These are phyloP conservation scores for Debaryomycetaceae sp. DNA, from an alignment of 1,139 yeast genomes.

Conservation along the genomic window DNA sequence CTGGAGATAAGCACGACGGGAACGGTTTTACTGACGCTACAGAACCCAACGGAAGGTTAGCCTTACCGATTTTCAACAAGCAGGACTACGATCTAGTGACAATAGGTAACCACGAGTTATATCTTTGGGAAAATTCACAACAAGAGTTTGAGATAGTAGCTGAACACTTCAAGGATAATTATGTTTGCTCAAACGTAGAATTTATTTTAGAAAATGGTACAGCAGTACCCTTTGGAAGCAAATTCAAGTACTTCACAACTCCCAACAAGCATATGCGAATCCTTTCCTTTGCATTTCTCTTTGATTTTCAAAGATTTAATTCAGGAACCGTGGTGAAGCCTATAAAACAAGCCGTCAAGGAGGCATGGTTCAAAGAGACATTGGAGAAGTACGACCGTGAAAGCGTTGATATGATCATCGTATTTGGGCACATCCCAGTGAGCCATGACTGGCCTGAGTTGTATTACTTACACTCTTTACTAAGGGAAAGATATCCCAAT, in stretches of 20 bases:
- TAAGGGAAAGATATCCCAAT: slow-evolving; percentile 59
- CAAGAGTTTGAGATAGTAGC: slow-evolving; percentile 65
- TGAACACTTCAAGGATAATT: slow-evolving; percentile 57
- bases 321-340: slow-evolving; percentile 61
- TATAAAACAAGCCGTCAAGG: slow-evolving; percentile 50
- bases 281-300: slow-evolving; percentile 75
- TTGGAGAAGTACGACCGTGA: slow-evolving; percentile 38
- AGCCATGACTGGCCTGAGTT: slow-evolving; percentile 55
- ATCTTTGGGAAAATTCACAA: slow-evolving; percentile 60
- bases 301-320: slow-evolving; percentile 68
- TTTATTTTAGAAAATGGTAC: slow-evolving; percentile 44
- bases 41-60: slow-evolving; percentile 59
- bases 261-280: slow-evolving; percentile 48
- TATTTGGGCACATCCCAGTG: slow-evolving; percentile 83
- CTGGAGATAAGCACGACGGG: slow-evolving; percentile 95
- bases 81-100: slow-evolving; percentile 78
- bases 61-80: slow-evolving; percentile 61
- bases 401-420: slow-evolving; percentile 60
- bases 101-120: slow-evolving; percentile 90
- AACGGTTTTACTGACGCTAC: slow-evolving; percentile 86
- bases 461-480: slow-evolving; percentile 43
- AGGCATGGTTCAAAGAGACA: slow-evolving; percentile 63
- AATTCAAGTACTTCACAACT: slow-evolving; percentile 64
- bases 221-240: slow-evolving; percentile 65
- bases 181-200: slow-evolving; percentile 82